A percentile compares a stretch with the other conserved stretches of the same genome.
These are phyloP conservation scores for Claviceps sp. DNA, from an alignment of 2,329 filamentous ascomycete genomes.

Conservation along the genomic window DNA sequence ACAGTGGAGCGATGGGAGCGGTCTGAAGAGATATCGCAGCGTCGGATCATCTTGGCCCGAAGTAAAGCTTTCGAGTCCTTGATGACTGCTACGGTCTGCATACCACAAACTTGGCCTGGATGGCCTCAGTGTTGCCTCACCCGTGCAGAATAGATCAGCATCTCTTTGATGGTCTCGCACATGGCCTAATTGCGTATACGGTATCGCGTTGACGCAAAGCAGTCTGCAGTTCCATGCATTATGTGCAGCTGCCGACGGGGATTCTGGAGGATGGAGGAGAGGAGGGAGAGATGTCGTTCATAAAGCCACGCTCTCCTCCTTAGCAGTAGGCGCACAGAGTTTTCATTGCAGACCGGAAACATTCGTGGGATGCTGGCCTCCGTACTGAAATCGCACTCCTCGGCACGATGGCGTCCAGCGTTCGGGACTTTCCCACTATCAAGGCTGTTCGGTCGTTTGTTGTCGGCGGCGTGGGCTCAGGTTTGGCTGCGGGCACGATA, in stretches of 20 bases:
- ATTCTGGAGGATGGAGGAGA: too few relatives aligned
- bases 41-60: not conserved
- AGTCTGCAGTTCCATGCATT: too few relatives aligned
- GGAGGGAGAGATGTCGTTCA: too few relatives aligned
- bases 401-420: constrained; percentile 10
- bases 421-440: constrained; percentile 56
- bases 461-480: constrained; percentile 30
- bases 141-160: too few relatives aligned
- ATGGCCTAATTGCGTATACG: too few relatives aligned
- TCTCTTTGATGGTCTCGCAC: too few relatives aligned
- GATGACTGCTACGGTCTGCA: not conserved
- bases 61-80: not conserved
- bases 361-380: not conserved
- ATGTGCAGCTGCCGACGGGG: too few relatives aligned
- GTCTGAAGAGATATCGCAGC: not conserved
- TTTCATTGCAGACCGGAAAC: too few relatives aligned
- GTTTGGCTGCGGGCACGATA: constrained; percentile 7
- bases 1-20: not conserved
- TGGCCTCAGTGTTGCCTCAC: not conserved
- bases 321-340: too few relatives aligned
- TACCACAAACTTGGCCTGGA: not conserved
- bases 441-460: constrained; percentile 62
- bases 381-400: not conserved
- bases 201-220: too few relatives aligned
- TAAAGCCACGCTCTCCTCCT: too few relatives aligned